These are phyloP conservation scores for Peribolospora baueri DNA, from an alignment of 768 basidiomycete genomes.

Conservation along the genomic window DNA sequence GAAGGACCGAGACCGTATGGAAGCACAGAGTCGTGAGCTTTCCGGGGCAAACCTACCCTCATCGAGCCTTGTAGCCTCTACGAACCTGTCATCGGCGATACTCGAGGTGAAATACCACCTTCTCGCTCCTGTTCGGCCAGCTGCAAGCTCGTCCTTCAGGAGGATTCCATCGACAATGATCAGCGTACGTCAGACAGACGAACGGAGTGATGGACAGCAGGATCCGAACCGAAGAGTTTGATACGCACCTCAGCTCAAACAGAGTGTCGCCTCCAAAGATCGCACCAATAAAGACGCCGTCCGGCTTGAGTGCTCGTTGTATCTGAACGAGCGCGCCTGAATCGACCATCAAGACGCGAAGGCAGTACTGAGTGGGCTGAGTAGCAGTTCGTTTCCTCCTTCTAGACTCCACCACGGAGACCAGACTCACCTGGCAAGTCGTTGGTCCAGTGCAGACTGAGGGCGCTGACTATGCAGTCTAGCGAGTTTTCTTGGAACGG, in stretches of 20 bases:
- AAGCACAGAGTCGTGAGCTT: background rate
- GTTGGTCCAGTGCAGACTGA: constrained; percentile 89
- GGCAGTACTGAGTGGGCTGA: background rate
- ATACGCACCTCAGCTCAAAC: constrained; percentile 55
- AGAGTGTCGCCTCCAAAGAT: constrained; percentile 90
- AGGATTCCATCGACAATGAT: background rate
- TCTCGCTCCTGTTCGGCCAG: constrained; percentile 80
- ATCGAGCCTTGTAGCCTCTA: background rate
- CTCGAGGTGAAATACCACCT: constrained; percentile 84
- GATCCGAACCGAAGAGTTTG: background rate
- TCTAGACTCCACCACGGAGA: background rate
- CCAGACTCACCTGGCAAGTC: constrained; percentile 56
- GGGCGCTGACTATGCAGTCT: constrained; percentile 74
- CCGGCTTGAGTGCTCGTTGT: constrained; percentile 54
- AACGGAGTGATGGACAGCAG: background rate
- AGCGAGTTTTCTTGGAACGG: constrained; percentile 51
- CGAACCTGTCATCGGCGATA: constrained; percentile 92
- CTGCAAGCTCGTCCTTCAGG: constrained; percentile 57
- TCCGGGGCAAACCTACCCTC: no score
- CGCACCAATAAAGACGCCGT: constrained; percentile 82
- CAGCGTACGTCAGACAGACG: background rate
- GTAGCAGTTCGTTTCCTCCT: no score
- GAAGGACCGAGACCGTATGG: background rate
- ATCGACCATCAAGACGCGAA: background rate
- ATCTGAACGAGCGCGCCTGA: constrained; percentile 67